Base-by-base conservation (phyloP, 371 early-diverging fungal genomes). In the Mortierella sp. region DNA sequence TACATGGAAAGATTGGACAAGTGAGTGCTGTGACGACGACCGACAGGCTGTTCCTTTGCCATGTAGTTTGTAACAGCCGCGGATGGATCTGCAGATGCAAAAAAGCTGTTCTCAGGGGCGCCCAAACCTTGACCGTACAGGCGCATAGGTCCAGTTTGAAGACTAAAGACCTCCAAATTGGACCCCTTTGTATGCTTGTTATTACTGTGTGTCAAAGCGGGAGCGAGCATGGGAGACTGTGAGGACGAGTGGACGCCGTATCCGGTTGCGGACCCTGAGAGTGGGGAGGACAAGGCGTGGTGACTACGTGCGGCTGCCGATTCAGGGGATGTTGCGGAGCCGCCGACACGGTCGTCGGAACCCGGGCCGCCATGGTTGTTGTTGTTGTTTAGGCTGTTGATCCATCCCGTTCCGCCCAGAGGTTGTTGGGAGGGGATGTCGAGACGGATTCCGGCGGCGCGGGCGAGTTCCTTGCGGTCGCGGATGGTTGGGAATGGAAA, bases 401-500 rank as follows among this genome's bases (percentile, higher is more conserved):
- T 76, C 81, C 81, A 81, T 14, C 73, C 71, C 1, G 71, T 26
- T 21, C 72, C 48, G 1, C 31, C 53, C n/a, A 69, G 57, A 31
- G 34, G 59, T 43, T 80, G 80, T 40, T 80, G 80, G 13, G 55
- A 43, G n/a, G 83, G 83, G 14, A 83, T 83, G 11, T 83, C 78
- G 16, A 83, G 51, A 21, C 80, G 80, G 67, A 84, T 80, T 0
- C 85, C 81, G 2, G 78, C 76, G 5, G 80, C 78, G 2, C 75
- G 77, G 28, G 85, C 81, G 11, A 78, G 61, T 2, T 79, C 79
- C 51, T 84, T 84, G 24, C 81, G 81, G 51, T 84, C 81, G 3
- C 80, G 80, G 64, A 77, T 78, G 31, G 75, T 75, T 5, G 85
- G 85, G 75, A 84, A 84, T 0, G 85, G 85, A 40, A 78, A 84